Conservation (phyloP, 1,284 basidiomycete species). For the Pseudozyma sp. region DNA sequence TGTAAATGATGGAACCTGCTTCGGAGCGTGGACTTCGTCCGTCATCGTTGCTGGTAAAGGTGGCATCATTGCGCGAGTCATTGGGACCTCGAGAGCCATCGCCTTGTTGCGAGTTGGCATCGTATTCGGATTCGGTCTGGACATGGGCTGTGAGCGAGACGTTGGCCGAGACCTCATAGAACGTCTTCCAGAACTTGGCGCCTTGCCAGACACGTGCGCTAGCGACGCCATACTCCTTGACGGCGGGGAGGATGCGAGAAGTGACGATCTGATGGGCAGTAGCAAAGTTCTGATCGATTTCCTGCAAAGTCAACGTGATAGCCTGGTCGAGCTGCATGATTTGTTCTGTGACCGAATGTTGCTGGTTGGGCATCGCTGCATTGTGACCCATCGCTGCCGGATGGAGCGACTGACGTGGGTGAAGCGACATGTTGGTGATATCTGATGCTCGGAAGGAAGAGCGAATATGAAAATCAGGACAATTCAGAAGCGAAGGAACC, state of each 20-base stretch:
- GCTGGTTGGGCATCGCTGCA: conserved; percentile 34
- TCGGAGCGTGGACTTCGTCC: conserved; percentile 38
- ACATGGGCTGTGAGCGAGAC: conserved; percentile 74
- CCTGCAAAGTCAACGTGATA: conserved; percentile 83
- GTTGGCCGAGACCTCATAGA: conserved; percentile 90
- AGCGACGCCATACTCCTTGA: conserved; percentile 86
- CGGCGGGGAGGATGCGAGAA: conserved; percentile 82
- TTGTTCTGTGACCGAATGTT: conserved; percentile 77
- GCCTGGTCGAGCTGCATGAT: conserved; percentile 95
- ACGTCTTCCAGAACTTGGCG: conserved; percentile 95
- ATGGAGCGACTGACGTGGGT: conserved; percentile 51
- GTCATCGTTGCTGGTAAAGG: conserved; percentile 34
- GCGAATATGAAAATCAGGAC: background rate
- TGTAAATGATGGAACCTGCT: conserved; percentile 35
- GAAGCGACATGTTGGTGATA: conserved; percentile 32
- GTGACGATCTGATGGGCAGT: conserved; percentile 88
- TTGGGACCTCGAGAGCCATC: conserved; percentile 35
- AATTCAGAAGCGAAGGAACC: background rate
- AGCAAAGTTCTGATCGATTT: conserved; percentile 93
- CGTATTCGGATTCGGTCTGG: conserved; percentile 41
- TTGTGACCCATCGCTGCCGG: conserved; percentile 37
- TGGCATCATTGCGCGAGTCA: conserved; percentile 33
- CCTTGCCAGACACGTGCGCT: conserved; percentile 88
- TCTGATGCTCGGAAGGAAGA: background rate
- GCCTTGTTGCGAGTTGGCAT: conserved; percentile 41